These are phyloP conservation scores for Spathaspora gorwiae DNA, from an alignment of 805 yeast genomes.

Conservation along the genomic window DNA sequence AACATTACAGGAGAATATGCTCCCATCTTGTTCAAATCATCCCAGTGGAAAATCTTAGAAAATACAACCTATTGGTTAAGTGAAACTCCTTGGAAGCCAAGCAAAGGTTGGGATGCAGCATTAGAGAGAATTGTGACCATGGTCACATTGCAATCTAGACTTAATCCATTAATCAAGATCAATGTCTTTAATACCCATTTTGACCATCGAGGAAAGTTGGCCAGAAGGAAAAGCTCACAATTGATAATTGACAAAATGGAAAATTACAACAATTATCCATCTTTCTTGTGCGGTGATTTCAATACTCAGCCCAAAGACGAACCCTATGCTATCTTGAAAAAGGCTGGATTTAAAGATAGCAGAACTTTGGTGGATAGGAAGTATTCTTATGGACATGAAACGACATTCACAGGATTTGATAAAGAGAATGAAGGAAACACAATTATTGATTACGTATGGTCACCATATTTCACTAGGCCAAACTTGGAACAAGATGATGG, in stretches of 20 bases:
- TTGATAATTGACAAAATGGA: constrained; percentile 33
- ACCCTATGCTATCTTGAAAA: constrained; percentile 35
- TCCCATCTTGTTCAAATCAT: constrained; percentile 29
- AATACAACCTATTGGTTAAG: constrained; percentile 37
- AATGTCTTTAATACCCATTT: constrained; percentile 41
- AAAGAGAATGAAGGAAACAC: constrained; percentile 18
- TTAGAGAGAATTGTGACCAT: constrained; percentile 37
- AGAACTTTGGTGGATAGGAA: constrained; percentile 21
- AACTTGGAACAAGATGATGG: constrained; percentile 1
- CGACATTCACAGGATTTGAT: constrained; percentile 50
- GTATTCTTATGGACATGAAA: constrained; percentile 36
- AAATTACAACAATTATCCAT: constrained; percentile 26
- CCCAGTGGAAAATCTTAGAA: constrained; percentile 29
- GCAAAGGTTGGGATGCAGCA: constrained; percentile 42
- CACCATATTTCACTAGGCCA: constrained; percentile 21
- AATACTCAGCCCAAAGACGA: constrained; percentile 39
- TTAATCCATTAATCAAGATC: constrained; percentile 22
- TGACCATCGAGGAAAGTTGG: constrained; percentile 36
- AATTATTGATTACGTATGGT: constrained; percentile 46
- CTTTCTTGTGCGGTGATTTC: constrained; percentile 40
- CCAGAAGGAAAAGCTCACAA: constrained; percentile 29
- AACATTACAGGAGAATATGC: constrained; percentile 27
- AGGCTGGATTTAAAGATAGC: constrained; percentile 37
- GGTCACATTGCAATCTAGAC: constrained; percentile 28
- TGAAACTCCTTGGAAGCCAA: constrained; percentile 34